Conservation (phyloP, 192 early-diverging fungal species). For the Coemansia nantahalensis region DNA sequence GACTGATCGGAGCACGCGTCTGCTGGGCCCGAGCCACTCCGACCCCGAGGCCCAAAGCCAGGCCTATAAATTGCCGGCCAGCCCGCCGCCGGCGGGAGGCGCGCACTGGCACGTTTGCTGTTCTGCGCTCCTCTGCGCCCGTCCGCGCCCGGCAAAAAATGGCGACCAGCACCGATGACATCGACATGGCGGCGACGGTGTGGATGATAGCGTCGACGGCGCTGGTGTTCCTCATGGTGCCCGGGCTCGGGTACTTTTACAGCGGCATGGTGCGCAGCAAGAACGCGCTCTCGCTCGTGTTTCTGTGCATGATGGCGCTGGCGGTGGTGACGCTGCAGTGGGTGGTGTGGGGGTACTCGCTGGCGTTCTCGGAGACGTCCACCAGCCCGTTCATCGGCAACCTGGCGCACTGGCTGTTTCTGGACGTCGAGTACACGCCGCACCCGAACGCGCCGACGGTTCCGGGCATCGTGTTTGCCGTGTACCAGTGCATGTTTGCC, state of each 20-base stretch:
- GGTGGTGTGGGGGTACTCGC: conserved; percentile 70
- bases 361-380: conserved; percentile 66
- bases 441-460: conserved; percentile 60
- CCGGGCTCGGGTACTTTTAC: conserved; percentile 75
- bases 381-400: conserved; percentile 70
- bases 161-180: conserved; percentile 20
- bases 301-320: conserved; percentile 66
- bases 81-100: too few relatives aligned
- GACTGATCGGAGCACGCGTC: too few relatives aligned
- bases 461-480: conserved; percentile 61
- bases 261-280: conserved; percentile 73
- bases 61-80: too few relatives aligned
- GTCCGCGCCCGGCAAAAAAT: not conserved
- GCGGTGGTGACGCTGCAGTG: conserved; percentile 74
- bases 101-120: too few relatives aligned
- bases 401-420: conserved; percentile 59
- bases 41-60: too few relatives aligned
- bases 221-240: conserved; percentile 75
- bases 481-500: conserved; percentile 84
- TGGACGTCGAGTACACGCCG: conserved; percentile 56
- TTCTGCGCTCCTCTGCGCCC: not conserved
- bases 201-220: conserved; percentile 70
- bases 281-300: conserved; percentile 76
- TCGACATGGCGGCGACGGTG: conserved; percentile 66
- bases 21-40: too few relatives aligned